phyloP scores from a whole-genome alignment of 257 asterid genomes.

The Rauvolfia tetraphylla region DNA sequence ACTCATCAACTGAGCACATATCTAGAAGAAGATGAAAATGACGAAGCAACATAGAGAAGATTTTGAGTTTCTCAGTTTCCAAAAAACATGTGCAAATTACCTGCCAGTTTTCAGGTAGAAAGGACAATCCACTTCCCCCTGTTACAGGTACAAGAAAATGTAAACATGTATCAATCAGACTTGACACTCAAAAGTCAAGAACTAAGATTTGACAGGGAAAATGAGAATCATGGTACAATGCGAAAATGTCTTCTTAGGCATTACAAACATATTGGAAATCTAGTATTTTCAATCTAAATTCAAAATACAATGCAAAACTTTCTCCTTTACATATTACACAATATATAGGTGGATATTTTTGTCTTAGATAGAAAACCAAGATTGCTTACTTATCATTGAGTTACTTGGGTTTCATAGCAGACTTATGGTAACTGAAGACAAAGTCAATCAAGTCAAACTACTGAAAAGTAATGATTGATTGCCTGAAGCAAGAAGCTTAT shows the following conservation, averaged over 20 bases:
- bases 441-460: neutral
- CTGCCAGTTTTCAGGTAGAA: conserved; percentile 97
- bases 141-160: conserved; percentile 30
- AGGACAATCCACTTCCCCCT: conserved; percentile 98
- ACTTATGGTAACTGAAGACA: neutral
- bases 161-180: conserved; percentile 4
- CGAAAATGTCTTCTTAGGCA: neutral
- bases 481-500: neutral
- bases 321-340: neutral
- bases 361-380: neutral
- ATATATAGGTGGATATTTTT: neutral
- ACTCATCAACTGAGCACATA: conserved; percentile 7
- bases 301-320: neutral
- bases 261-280: neutral
- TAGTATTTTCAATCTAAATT: neutral
- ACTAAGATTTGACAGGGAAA: neutral
- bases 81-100: conserved; percentile 41
- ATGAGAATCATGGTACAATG: neutral
- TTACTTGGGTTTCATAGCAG: neutral
- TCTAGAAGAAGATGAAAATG: neutral
- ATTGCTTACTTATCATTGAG: neutral
- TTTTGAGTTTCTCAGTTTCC: conserved; percentile 7
- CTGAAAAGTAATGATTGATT: neutral
- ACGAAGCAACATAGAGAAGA: conserved; percentile 4
- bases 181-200: neutral